Base-by-base conservation (phyloP, 2,329 filamentous ascomycete species). In the Pyricularia pennisetigena region DNA sequence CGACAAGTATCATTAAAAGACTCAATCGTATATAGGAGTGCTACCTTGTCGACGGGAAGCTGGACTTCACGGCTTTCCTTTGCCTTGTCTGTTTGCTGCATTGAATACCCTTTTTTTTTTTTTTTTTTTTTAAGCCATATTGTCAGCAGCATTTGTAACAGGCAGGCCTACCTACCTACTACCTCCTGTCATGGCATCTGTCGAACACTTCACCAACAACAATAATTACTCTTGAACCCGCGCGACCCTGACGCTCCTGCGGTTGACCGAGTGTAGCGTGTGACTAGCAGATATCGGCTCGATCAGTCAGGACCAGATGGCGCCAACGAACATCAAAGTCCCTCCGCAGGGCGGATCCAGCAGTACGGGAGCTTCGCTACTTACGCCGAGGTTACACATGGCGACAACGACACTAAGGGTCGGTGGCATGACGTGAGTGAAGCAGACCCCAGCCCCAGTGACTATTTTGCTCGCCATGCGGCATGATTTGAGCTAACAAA, bases 371-470 rank as follows among this genome's bases (percentile, higher is more conserved):
- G 72, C 74, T 41, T 76, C 75, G 16, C 72, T 80, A 24, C 75
- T 74, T 32, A 76, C 76, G 67, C 75, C 78, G 35, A 83, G 84
- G 49, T 81, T 85, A 70, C 88, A 90, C 76, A 90, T 96, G 88
- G 92, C 92, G 57, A 97, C 92, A 14, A 98, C 95, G 35, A 97
- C 94, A 24, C 81, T 99, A 70, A 92, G 90, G 75, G 90, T 99
- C 59, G 93, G 91, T 72, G 95, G 95, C 73, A 99, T 90, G 88
- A 90, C 88, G 85, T 88, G 81, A 83, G 84, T 84, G 41, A 28
- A 66, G 12, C 35, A n/a, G 8, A 23, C 32, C 30, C 23, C 23
- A n/a, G 10, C 65, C 16, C 16, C 29, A n/a, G 16, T 3, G 41
- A n/a, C 41, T n/a, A 54, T 54, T n/a, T 54, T n/a, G 16, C n/a